phyloP scores from a whole-genome alignment of 768 basidiomycete species.

The Megacollybia marginata region DNA sequence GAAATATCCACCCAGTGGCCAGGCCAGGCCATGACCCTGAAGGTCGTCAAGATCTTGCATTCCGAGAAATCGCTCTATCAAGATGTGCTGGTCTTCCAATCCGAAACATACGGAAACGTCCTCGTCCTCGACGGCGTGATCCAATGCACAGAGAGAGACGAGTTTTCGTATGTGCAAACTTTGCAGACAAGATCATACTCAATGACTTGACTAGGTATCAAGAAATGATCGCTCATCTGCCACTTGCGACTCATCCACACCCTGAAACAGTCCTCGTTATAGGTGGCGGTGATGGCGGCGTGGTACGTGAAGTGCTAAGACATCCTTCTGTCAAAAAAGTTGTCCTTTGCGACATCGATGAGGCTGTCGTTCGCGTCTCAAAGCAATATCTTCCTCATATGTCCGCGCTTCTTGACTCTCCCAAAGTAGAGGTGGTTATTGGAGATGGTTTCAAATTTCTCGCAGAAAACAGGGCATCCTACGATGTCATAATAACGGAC shows the following conservation, averaged over 20 bases:
- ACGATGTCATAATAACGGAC: conserved; percentile 98
- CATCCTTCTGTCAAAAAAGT: conserved; percentile 87
- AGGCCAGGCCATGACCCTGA: conserved; percentile 94
- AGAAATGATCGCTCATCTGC: conserved; percentile 98
- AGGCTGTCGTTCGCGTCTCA: conserved; percentile 93
- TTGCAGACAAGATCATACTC: neutral
- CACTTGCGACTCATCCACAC: conserved; percentile 93
- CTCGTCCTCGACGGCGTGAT: conserved; percentile 92
- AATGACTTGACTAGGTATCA: conserved; percentile 63
- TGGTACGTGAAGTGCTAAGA: conserved; percentile 95
- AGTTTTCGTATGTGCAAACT: conserved; percentile 78
- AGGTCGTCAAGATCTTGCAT: conserved; percentile 93
- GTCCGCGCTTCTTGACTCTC: conserved; percentile 73
- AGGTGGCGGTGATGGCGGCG: conserved; percentile 97
- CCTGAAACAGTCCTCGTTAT: conserved; percentile 95
- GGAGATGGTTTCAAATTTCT: conserved; percentile 98
- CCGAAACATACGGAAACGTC: conserved; percentile 95
- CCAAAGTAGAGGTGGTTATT: conserved; percentile 77
- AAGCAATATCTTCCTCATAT: conserved; percentile 92
- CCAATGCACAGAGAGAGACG: conserved; percentile 96
- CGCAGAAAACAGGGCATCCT: conserved; percentile 74
- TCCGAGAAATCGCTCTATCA: conserved; percentile 90
- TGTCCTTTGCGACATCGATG: conserved; percentile 96
- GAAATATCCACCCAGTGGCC: conserved; percentile 96
- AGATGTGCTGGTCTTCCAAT: conserved; percentile 96